Evolutionary conservation across 2,329 filamentous ascomycete genomes (phyloP).

Genomic region (Exophiala viscosa): DNA sequence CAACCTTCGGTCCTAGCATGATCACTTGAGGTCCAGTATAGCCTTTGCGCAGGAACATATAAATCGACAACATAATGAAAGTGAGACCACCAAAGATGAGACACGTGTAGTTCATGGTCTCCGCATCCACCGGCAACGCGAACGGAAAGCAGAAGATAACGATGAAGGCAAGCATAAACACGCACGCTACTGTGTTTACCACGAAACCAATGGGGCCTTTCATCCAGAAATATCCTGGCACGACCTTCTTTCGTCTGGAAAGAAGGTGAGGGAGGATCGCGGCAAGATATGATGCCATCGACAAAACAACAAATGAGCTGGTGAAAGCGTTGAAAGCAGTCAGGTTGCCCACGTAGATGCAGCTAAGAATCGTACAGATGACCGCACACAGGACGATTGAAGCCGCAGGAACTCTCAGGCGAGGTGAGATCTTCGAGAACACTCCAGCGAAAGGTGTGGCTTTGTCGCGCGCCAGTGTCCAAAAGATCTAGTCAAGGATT

Average conservation of each 20-base stretch:
- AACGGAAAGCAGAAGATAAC: slow-evolving; percentile 58
- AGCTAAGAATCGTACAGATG: slow-evolving; percentile 50
- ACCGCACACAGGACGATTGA: slow-evolving; percentile 47
- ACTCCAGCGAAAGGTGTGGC: slow-evolving; percentile 43
- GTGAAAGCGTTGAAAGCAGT: slow-evolving; percentile 54
- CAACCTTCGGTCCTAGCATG: slow-evolving; percentile 8
- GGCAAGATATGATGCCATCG: slow-evolving; percentile 52
- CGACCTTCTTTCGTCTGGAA: slow-evolving; percentile 49
- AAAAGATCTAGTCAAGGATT: slow-evolving; percentile 3
- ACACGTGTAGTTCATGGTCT: slow-evolving; percentile 53
- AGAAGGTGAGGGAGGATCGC: slow-evolving; percentile 51
- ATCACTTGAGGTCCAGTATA: slow-evolving; percentile 9
- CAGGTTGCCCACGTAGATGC: slow-evolving; percentile 42
- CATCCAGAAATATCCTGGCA: slow-evolving; percentile 51
- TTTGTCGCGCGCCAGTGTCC: slow-evolving; percentile 45
- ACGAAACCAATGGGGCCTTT: slow-evolving; percentile 45
- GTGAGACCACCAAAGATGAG: slow-evolving; percentile 51
- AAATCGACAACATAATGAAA: slow-evolving; percentile 35
- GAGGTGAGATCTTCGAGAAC: slow-evolving; percentile 38
- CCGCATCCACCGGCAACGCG: slow-evolving; percentile 41
- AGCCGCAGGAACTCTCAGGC: slow-evolving; percentile 42
- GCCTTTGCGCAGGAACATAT: slow-evolving; percentile 1
- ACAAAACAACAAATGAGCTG: slow-evolving; percentile 57
- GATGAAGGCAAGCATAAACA: slow-evolving; percentile 53
- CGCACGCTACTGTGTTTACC: slow-evolving; percentile 48